Base-by-base conservation (phyloP, 1,139 yeast species). In the Yamadazyma sp. region DNA sequence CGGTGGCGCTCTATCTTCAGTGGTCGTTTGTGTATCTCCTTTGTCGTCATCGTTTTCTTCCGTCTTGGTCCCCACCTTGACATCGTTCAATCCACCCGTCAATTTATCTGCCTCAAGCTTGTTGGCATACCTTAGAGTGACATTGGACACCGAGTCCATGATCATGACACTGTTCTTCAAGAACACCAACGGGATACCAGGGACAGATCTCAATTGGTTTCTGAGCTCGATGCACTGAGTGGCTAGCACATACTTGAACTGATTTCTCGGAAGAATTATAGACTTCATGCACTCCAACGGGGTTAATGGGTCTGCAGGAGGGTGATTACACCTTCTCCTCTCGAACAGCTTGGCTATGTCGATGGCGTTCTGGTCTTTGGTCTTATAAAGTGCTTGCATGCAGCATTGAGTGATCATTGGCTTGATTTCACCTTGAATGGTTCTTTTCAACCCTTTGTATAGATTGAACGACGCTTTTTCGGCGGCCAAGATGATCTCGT, bases 351-450 rank as follows among this genome's bases (percentile, higher is more conserved):
- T 92, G 8, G 95, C 98, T 28, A 83, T 55, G 25, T 76, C 84
- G 40, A 92, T 87, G 2, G 95, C 95, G 3, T 63, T 66, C 53
- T 86, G 88, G 53, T 87, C 78, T 20, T 79, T 77, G 9, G 85
- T 72, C 36, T 75, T 73, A 59, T 92, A 94, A 27, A 92, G 67
- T 18, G 87, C 84, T 58, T 88, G 88, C 74, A 94, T 87, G 53
- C 96, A 87, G 57, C 98, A 94, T 62, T 92, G 98, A 1, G 98
- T 88, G 39, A 94, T 86, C 95, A 92, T 79, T n/a, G 89, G 88
- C 57, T 92, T 92, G 34, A 83, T 78, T 54, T 86, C 91, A 5
- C 83, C 87, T 58, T 91, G 98, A 8, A 91, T 69, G 0, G 96
- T 88, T 47, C 95, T 71, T 42, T 78, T 71, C 31, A 92, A 66